Base-by-base conservation (phyloP, 2,329 filamentous ascomycete species). In the Cryphonectria carpinicola region DNA sequence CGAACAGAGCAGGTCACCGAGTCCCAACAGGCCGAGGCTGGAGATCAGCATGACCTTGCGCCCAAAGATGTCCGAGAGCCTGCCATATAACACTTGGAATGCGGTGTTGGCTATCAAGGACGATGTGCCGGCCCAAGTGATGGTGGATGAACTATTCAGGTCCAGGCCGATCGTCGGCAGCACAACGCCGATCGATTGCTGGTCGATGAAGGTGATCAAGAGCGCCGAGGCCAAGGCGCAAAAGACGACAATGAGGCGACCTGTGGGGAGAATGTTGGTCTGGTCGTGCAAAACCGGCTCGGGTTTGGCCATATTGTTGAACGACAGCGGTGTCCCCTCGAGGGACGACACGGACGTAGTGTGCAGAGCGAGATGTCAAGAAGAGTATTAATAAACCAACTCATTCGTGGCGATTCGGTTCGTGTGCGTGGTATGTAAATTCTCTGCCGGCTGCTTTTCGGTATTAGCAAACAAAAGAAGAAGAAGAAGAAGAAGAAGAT, bases 81-180 rank as follows among this genome's bases (percentile, higher is more conserved):
- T 84, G 28, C 89, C 89, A 76, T 91, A 91, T 0, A 92, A 82
- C 71, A 90, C 87, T 73, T 89, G 89, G 73, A 91, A 91, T 46
- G 87, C 85, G 0, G 89, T 90, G 71, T 86, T 87, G 41, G 86
- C 86, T 62, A 89, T 84, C 61, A 89, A 77, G 4, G 83, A 82
- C 11, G 85, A 83, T 0, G 85, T 87, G 8, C 85, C 85, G 1
- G 84, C 84, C 86, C 86, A 88, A 0, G 84, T 82, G 63, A 90
- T 89, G 2, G 85, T 85, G n/a, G 80, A 81, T 72, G 80, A 79
- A 1, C 81, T 81, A 68, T 81, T 74, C 28, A 86, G 80, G 68
- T 88, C 84, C 66, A 80, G 76, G 68, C 84, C 82, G 74, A 88
- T 83, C 41, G 85, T 84, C 39, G 87, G 87, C 54, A 89, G 76